Evolutionary conservation across 2,329 filamentous ascomycete species (phyloP), one percentile per base, ranked within the genome.

Genomic region (Monosporascus sp.): DNA sequence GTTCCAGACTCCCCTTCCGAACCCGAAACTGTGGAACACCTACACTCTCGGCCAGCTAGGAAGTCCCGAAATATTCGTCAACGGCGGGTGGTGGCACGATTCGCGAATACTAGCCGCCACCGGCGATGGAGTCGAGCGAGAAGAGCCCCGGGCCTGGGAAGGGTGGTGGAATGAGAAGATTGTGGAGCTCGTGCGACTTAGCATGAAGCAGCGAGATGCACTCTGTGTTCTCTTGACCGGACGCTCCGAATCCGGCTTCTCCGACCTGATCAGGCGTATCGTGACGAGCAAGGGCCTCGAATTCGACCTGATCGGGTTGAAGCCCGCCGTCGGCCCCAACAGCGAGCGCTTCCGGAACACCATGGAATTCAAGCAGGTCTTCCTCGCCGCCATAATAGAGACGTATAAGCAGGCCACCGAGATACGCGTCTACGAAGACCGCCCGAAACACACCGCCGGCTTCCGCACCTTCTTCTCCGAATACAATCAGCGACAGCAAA

Each of bases 131-230:
- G 69, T 87, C 6, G 89, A 90, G 50, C 82, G 82, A 53, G 94
- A 97, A 72, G 92, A 97, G 69, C 76, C 81, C 43, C 84, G 85
- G 24, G 92, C 82, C 9, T 99, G 93, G 93, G 77, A 88, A 53
- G 91, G 91, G 37, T 97, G 90, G 88, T 99, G 94, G 94, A 97
- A 97, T 66, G 93, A 97, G 67, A 85, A 88, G 63, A 86, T 99
- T 55, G 86, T 84, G 51, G 82, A 91, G 63, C 81, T 97, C 31
- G 91, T 95, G 41, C 79, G 81, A 64, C 76, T 97, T 52, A 92
- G 87, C 68, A 89, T 89, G 77, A 74, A 88, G 65, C 90, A 97
- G 67, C 88, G 90, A 58, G 91, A 95, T 66, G 88, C 89, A 0
- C 75, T 97, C 38, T 90, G 84, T 49, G 86, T 99, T 44, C 81